These are phyloP conservation scores for Eimeria necatrix DNA, from an alignment of 169 alveolate genomes.

Conservation along the genomic window DNA sequence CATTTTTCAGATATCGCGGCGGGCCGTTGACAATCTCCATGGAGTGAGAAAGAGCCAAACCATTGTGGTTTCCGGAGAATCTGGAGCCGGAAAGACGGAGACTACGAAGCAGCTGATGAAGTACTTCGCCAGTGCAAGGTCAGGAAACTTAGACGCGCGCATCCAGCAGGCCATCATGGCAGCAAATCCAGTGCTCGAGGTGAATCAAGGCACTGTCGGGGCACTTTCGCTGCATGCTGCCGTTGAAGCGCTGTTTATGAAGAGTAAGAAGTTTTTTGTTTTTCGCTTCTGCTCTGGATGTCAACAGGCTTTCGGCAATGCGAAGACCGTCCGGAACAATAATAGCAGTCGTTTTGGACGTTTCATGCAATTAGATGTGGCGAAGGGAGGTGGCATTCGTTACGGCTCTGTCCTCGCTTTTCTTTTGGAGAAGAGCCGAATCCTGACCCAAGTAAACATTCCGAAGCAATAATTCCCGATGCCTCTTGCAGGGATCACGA, in stretches of 20 bases:
- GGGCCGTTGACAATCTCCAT: conserved; percentile 78
- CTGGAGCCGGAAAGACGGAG: conserved; percentile 99
- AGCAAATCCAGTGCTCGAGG: conserved; percentile 87
- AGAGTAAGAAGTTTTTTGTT: conserved; percentile 81
- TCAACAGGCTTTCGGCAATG: conserved; percentile 99
- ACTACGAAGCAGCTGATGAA: conserved; percentile 92
- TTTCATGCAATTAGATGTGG: conserved; percentile 94
- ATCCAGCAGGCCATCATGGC: conserved; percentile 88
- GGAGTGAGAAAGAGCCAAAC: conserved; percentile 89
- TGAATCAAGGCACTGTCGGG: conserved; percentile 39
- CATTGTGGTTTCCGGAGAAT: conserved; percentile 98
- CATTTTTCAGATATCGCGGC: conserved; percentile 90
- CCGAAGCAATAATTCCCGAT: too few species aligned
- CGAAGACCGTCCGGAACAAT: conserved; percentile 98
- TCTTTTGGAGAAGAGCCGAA: conserved; percentile 98
- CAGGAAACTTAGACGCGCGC: conserved; percentile 71
- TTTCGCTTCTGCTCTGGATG: conserved; percentile 96
- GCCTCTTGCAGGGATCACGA: too few species aligned
- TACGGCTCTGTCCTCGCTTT: conserved; percentile 96
- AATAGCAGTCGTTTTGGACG: conserved; percentile 99
- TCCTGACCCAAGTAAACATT: conserved; percentile 89
- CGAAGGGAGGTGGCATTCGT: conserved; percentile 93
- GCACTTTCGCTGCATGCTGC: background rate
- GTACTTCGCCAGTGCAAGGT: conserved; percentile 79
- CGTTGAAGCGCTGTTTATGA: background rate